A percentile compares a stretch with the other conserved stretches of the same genome.
Conservation (phyloP, 1,139 yeast species). For the Candida sp. region DNA sequence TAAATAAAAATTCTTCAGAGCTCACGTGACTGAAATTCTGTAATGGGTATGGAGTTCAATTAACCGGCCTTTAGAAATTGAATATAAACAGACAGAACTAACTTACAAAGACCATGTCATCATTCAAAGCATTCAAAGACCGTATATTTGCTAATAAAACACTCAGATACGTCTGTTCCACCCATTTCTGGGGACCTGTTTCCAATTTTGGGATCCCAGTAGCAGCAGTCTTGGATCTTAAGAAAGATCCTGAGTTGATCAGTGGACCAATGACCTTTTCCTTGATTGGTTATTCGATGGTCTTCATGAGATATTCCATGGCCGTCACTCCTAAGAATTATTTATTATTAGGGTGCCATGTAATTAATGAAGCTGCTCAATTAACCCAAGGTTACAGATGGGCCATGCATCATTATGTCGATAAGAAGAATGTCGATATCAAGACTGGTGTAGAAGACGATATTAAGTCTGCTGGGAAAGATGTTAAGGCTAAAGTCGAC, state of each 20-base stretch:
- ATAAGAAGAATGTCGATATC: slow-evolving; percentile 1
- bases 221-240: slow-evolving; percentile 90
- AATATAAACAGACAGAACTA: too few relatives aligned
- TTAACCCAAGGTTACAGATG: slow-evolving; percentile 85
- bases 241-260: slow-evolving; percentile 88
- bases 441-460: background rate
- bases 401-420: slow-evolving; percentile 57
- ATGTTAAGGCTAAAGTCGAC: background rate
- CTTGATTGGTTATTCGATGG: slow-evolving; percentile 77
- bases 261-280: slow-evolving; percentile 98
- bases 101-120: slow-evolving; percentile 24
- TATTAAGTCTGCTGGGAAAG: background rate
- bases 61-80: too few relatives aligned
- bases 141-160: slow-evolving; percentile 40
- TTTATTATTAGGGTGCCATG: slow-evolving; percentile 88
- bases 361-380: slow-evolving; percentile 86
- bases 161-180: slow-evolving; percentile 40
- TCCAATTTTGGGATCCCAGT: slow-evolving; percentile 97
- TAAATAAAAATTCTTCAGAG: too few relatives aligned
- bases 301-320: slow-evolving; percentile 82
- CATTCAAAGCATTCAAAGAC: slow-evolving; percentile 31
- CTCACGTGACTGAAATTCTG: background rate
- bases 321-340: slow-evolving; percentile 91
- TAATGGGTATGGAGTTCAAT: background rate
- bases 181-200: slow-evolving; percentile 81